phyloP scores from a whole-genome alignment of 257 asterid genomes.

The Coffea eugenioides region DNA sequence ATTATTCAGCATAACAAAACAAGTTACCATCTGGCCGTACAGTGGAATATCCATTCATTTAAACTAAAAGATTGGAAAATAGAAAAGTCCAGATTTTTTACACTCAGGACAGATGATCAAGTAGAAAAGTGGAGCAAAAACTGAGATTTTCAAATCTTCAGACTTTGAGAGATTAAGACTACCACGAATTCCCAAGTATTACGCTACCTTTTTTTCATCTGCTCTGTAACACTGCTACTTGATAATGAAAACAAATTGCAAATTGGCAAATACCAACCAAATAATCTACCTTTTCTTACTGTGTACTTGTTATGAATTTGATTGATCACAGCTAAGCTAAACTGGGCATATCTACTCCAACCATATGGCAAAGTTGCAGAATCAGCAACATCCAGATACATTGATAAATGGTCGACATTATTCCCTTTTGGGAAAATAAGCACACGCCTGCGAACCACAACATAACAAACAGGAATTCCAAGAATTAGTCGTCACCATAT shows the following conservation, averaged over 20 bases:
- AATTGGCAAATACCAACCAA: slow-evolving; percentile 3
- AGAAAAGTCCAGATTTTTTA: neutral
- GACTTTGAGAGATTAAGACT: neutral
- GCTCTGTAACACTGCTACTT: neutral
- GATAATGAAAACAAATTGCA: neutral
- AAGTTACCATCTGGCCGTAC: too few species aligned
- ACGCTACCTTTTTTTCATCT: neutral
- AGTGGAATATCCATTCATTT: neutral
- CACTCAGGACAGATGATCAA: neutral
- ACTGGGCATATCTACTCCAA: slow-evolving; percentile 87
- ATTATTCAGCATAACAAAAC: neutral
- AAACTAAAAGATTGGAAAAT: neutral
- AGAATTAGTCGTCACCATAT: neutral
- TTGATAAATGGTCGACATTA: slow-evolving; percentile 74
- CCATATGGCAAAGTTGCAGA: slow-evolving; percentile 67
- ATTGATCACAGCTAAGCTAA: slow-evolving; percentile 68
- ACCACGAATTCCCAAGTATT: neutral
- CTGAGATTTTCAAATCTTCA: neutral
- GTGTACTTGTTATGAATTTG: slow-evolving; percentile 66
- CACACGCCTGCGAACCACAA: slow-evolving; percentile 62
- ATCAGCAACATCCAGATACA: slow-evolving; percentile 88
- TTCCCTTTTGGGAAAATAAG: slow-evolving; percentile 86
- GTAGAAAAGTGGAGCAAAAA: neutral
- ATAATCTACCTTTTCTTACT: slow-evolving; percentile 55
- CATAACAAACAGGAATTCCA: slow-evolving; percentile 6